Percentiles rank a stretch among this genome's conserved stretches.
These are phyloP conservation scores for Wallacemonas rigidus DNA, from an alignment of 208 protist species.

Conservation along the genomic window DNA sequence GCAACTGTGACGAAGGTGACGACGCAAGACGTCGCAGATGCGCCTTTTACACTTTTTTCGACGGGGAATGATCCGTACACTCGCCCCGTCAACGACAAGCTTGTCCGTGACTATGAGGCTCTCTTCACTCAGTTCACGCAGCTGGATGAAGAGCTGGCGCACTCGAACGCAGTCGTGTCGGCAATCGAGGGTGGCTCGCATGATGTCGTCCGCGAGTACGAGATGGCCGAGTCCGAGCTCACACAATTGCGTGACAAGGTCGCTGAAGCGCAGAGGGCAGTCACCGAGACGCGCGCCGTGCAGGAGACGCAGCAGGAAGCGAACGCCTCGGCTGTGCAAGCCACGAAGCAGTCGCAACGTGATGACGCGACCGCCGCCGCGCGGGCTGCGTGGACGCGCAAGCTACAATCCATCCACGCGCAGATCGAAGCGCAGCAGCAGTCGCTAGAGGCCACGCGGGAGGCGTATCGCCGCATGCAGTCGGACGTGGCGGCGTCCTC, in stretches of 20 bases:
- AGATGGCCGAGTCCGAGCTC: conserved; percentile 24
- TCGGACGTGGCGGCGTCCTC: conserved; percentile 2
- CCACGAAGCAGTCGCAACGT: neutral
- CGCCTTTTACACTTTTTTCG: neutral
- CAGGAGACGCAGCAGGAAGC: neutral
- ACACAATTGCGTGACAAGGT: conserved; percentile 17
- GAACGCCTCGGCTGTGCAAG: neutral
- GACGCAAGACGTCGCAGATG: neutral
- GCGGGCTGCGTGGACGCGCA: neutral
- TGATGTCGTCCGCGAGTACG: conserved; percentile 37
- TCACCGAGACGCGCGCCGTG: neutral
- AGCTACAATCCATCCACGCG: neutral
- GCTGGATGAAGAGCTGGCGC: neutral
- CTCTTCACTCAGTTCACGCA: conserved; percentile 14
- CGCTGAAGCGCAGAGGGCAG: conserved; percentile 6
- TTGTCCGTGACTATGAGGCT: conserved; percentile 8
- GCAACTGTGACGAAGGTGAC: neutral
- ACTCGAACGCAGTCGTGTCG: conserved; percentile 9
- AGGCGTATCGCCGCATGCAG: conserved; percentile 32
- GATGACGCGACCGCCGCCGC: neutral
- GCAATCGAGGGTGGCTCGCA: conserved; percentile 35
- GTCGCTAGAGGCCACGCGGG: conserved; percentile 16
- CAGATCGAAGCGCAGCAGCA: neutral
- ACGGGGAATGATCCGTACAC: conserved; percentile 12
- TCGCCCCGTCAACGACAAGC: conserved; percentile 1